Percentiles rank a stretch among this genome's conserved stretches.
These are phyloP conservation scores for Kwoniella botswanensis DNA, from an alignment of 768 basidiomycete species.

Conservation along the genomic window DNA sequence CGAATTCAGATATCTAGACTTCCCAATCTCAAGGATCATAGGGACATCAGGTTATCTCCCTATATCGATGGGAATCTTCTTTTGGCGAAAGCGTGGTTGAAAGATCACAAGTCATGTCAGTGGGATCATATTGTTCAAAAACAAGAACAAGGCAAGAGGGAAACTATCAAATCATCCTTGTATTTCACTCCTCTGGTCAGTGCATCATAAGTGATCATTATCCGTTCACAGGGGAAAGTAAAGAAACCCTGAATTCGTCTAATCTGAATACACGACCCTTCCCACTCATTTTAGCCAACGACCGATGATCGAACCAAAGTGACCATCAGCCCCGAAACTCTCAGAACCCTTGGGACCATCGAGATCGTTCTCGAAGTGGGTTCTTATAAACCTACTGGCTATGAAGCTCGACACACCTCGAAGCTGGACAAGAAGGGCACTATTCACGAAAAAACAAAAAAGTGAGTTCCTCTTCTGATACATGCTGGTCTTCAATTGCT, in stretches of 20 bases:
- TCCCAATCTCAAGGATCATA: background rate
- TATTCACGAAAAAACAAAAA: too few relatives aligned
- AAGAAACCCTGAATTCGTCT: too few relatives aligned
- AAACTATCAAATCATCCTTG: background rate
- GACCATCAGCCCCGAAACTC: background rate
- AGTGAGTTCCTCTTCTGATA: too few relatives aligned
- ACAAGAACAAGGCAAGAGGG: background rate
- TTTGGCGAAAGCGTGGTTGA: too few relatives aligned
- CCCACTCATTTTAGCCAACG: background rate
- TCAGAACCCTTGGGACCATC: background rate
- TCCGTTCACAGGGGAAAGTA: too few relatives aligned
- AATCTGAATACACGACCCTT: too few relatives aligned
- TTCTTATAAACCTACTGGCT: background rate
- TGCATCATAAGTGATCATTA: background rate
- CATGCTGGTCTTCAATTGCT: too few relatives aligned
- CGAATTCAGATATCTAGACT: background rate
- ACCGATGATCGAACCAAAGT: conserved; percentile 8
- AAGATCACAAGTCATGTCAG: background rate
- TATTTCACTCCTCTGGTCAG: background rate
- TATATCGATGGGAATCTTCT: conserved; percentile 1
- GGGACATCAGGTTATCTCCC: background rate
- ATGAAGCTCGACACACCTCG: too few relatives aligned
- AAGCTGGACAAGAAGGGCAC: too few relatives aligned
- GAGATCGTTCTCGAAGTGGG: background rate
- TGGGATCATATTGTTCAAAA: background rate